Evolutionary conservation across 1,284 basidiomycete species (phyloP).

Genomic region (Boletus putidus): DNA sequence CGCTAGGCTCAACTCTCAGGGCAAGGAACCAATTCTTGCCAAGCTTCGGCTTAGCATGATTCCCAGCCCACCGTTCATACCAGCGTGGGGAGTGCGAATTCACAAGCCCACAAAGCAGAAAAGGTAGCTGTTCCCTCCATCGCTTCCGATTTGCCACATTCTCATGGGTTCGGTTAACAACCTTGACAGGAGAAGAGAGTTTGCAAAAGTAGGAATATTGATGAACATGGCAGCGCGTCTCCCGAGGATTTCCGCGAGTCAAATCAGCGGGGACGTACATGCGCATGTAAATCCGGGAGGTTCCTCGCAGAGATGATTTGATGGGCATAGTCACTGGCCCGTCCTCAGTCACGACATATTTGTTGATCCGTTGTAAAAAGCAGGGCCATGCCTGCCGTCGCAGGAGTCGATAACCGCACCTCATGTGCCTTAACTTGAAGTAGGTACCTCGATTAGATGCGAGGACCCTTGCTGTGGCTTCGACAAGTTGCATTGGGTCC

Average conservation of each 20-base stretch:
- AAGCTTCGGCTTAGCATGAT: background rate
- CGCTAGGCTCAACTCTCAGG: no score
- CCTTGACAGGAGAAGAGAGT: no score
- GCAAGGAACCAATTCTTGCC: background rate
- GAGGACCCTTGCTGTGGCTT: no score
- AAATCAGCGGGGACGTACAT: background rate
- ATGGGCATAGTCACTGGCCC: no score
- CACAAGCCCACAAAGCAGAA: background rate
- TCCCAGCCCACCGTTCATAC: background rate
- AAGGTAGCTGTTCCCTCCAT: background rate
- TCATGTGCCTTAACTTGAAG: no score
- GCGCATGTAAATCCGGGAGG: background rate
- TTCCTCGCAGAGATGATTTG: no score
- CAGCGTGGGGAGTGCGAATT: slow-evolving; percentile 1
- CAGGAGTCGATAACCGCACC: no score
- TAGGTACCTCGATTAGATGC: no score
- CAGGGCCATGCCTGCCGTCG: no score
- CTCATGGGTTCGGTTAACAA: slow-evolving; percentile 6
- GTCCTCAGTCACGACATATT: no score
- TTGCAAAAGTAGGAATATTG: background rate
- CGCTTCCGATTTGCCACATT: slow-evolving; percentile 9
- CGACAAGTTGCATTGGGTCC: no score
- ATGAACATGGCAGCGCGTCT: background rate
- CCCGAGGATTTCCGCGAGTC: background rate
- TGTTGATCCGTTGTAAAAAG: no score